A percentile compares a stretch with the other conserved stretches of the same genome.
phyloP scores from a whole-genome alignment of 345 rosid genomes.

The Durio zibethinus region DNA sequence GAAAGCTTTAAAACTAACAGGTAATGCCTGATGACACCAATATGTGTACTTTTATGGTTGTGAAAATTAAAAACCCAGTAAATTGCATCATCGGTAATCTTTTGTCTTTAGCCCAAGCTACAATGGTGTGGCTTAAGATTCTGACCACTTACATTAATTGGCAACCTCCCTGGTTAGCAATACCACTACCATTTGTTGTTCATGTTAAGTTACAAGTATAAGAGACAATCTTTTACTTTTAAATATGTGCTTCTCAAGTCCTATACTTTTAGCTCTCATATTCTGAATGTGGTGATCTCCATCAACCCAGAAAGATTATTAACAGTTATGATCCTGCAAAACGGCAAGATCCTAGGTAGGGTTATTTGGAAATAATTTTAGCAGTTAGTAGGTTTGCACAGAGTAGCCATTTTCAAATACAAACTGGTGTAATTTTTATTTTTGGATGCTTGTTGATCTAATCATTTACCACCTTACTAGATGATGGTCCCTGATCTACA shows the following conservation, averaged over 20 bases:
- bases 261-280: not conserved
- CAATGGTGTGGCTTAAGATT: not conserved
- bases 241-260: not conserved
- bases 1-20: constrained; percentile 87
- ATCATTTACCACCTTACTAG: not conserved
- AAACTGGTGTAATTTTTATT: not conserved
- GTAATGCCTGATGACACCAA: constrained; percentile 34
- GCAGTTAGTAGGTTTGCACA: not conserved
- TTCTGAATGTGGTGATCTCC: not conserved
- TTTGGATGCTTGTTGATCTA: not conserved
- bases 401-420: not conserved
- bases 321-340: constrained; percentile 6
- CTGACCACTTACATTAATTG: not conserved
- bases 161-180: not conserved
- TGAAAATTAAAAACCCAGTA: not conserved
- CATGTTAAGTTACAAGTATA: not conserved
- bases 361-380: not conserved
- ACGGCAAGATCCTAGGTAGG: not conserved
- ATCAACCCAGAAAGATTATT: not conserved
- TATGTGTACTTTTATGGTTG: not conserved
- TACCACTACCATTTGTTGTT: not conserved
- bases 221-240: not conserved
- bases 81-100: not conserved
- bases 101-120: not conserved
- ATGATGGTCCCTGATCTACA: not conserved